Evolutionary conservation across 1,284 basidiomycete species (phyloP), one percentile per base, ranked within the genome.

Genomic region (Inonotus hispidus): DNA sequence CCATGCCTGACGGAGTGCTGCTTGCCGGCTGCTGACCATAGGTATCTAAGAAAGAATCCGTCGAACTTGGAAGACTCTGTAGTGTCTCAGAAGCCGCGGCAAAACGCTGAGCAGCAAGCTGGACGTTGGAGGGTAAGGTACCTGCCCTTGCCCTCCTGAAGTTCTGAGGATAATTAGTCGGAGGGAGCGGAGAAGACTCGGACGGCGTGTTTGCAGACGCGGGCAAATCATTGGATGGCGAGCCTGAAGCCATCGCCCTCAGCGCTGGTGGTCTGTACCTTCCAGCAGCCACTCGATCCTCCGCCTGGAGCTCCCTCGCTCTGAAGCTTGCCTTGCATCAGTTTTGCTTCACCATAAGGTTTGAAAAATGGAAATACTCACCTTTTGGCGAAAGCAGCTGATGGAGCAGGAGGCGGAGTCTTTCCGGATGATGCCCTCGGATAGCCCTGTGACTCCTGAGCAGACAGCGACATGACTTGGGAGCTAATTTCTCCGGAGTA

Each of bases 121-220:
- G 88, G 59, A 92, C 88, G 72, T 92, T 92, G 69, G 90, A 92
- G 76, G 90, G 90, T 70, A 92, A 82, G 80, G 90, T 92, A 66
- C 90, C 90, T 68, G 90, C 90, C 85, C 90, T 89, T 70, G 90
- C 89, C 79, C 90, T 87, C 78, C 88, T 85, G 71, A 90, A 92
- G 65, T 87, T 87, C 64, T 87, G 79, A 62, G 88, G 87, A 71
- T 83, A 90, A 76, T 84, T 87, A 71, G 85, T 80, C 64, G 87
- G 83, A 68, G 86, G 78, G 69, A 86, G 73, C 66, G 77, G 71
- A 65, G 79, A 75, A 67, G 74, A 75, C 74, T 90, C 88, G 68
- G 75, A 79, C 62, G 80, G 76, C 57, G 82, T 81, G 68, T 78
- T 77, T 68, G 80, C 74, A 66, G 81, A 79, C 70, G 81, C 74